These are phyloP conservation scores for Ogataea nakhonphanomensis DNA, from an alignment of 805 yeast genomes.

Conservation along the genomic window DNA sequence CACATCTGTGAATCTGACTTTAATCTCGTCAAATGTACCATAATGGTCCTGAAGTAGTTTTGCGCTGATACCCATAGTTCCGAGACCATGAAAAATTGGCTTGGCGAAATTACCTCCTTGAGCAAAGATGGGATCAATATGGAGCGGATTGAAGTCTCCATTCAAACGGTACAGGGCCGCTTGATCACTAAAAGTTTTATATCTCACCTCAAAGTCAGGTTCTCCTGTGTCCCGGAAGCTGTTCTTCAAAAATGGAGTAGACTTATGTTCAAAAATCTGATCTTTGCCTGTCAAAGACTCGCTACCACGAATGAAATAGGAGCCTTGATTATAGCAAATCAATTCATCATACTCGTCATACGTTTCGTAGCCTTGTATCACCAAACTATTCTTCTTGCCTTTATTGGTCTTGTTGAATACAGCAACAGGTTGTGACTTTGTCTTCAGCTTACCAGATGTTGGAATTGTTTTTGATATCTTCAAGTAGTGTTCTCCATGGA, in stretches of 20 bases:
- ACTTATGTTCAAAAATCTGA: conserved; percentile 43
- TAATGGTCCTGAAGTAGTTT: conserved; percentile 73
- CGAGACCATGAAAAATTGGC: conserved; percentile 93
- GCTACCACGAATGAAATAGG: conserved; percentile 79
- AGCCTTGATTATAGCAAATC: conserved; percentile 76
- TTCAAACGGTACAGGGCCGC: conserved; percentile 89
- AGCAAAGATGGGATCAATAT: conserved; percentile 90
- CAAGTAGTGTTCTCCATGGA: conserved; percentile 94
- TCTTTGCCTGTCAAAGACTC: conserved; percentile 53
- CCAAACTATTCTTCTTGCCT: conserved; percentile 61
- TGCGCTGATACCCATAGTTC: conserved; percentile 78
- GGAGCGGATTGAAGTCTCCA: conserved; percentile 94
- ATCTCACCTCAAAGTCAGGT: conserved; percentile 65
- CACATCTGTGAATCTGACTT: conserved; percentile 85
- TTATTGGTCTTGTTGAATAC: conserved; percentile 68
- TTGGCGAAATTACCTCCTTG: conserved; percentile 76
- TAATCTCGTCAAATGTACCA: conserved; percentile 80
- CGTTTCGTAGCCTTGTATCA: conserved; percentile 71
- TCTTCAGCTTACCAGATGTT: conserved; percentile 57
- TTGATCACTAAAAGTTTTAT: conserved; percentile 62
- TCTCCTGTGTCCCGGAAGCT: conserved; percentile 49
- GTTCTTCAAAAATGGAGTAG: conserved; percentile 55
- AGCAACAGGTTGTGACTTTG: conserved; percentile 66
- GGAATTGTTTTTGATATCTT: conserved; percentile 78
- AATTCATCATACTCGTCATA: conserved; percentile 67